These are phyloP conservation scores for Cutaneotrichosporon sp. DNA, from an alignment of 1,284 basidiomycete species.

Conservation along the genomic window DNA sequence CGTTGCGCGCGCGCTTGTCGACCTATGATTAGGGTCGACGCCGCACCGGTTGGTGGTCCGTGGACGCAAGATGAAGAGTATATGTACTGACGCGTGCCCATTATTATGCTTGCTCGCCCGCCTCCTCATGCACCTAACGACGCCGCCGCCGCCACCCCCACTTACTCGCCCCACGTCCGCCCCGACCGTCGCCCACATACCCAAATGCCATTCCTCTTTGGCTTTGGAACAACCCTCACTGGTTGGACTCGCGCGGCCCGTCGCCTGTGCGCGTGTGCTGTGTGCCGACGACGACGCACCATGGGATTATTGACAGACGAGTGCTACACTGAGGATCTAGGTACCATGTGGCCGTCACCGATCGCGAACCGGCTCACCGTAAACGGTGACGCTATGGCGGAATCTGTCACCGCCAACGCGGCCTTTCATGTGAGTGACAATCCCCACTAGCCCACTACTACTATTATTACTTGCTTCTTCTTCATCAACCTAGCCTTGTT, in stretches of 20 bases:
- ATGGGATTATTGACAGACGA: constrained; percentile 13
- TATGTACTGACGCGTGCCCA: constrained; percentile 1
- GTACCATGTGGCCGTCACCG: constrained; percentile 28
- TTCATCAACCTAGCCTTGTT: background rate
- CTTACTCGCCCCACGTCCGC: background rate
- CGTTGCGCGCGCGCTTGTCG: background rate
- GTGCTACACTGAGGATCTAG: constrained; percentile 20
- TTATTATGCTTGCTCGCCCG: background rate
- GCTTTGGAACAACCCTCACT: background rate
- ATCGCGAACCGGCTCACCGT: constrained; percentile 21
- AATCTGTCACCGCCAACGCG: background rate
- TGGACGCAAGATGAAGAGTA: background rate
- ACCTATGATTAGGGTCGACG: background rate
- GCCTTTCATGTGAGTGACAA: constrained; percentile 9
- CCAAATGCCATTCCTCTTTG: background rate
- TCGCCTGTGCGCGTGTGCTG: background rate
- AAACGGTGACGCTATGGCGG: background rate
- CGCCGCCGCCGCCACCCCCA: background rate
- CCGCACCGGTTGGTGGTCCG: background rate
- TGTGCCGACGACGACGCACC: background rate
- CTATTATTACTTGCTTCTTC: background rate
- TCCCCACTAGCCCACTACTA: too few relatives aligned
- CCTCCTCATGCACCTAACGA: background rate
- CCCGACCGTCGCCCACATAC: too few relatives aligned
- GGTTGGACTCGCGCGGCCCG: background rate